Conservation (phyloP, 352 stramenopile genomes). For the Pythium coloratum region DNA sequence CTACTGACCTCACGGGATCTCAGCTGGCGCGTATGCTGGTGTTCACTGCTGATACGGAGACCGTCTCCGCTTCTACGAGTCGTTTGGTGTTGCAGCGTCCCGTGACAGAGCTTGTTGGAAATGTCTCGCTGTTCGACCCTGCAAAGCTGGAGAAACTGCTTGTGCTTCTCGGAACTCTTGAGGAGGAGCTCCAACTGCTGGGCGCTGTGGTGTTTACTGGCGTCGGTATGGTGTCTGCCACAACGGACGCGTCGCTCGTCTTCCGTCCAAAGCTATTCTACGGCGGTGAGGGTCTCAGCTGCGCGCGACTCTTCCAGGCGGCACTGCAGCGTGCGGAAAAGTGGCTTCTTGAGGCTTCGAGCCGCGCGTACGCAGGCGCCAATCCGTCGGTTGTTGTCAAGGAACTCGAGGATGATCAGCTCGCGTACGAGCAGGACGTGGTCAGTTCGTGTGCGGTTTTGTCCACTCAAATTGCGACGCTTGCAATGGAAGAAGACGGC, state of each 20-base stretch:
- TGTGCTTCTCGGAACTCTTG: constrained; percentile 17
- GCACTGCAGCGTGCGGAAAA: constrained; percentile 7
- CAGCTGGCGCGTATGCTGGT: constrained; percentile 25
- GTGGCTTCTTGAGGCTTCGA: constrained; percentile 11
- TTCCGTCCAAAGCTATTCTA: constrained; percentile 23
- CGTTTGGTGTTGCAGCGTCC: constrained; percentile 18
- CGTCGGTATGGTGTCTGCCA: constrained; percentile 2
- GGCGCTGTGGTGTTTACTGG: constrained; percentile 21
- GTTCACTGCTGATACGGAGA: constrained; percentile 18
- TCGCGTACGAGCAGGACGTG: constrained; percentile 24
- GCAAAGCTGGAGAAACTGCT: constrained; percentile 17
- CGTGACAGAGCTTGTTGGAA: constrained; percentile 14
- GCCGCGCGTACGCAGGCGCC: neutral
- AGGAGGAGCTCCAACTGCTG: constrained; percentile 20
- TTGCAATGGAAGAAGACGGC: constrained; percentile 25
- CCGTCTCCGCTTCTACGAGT: neutral
- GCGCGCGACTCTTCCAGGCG: constrained; percentile 6
- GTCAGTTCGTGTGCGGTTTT: constrained; percentile 14
- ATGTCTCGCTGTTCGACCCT: constrained; percentile 15
- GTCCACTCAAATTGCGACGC: constrained; percentile 23
- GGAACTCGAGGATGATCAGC: constrained; percentile 24
- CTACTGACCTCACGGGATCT: neutral
- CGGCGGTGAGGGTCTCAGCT: constrained; percentile 12
- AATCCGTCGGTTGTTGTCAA: neutral
- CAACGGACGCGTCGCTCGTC: constrained; percentile 5